These are phyloP conservation scores for Heteromeles arbutifolia DNA, from an alignment of 306 rosid genomes.

Conservation along the genomic window DNA sequence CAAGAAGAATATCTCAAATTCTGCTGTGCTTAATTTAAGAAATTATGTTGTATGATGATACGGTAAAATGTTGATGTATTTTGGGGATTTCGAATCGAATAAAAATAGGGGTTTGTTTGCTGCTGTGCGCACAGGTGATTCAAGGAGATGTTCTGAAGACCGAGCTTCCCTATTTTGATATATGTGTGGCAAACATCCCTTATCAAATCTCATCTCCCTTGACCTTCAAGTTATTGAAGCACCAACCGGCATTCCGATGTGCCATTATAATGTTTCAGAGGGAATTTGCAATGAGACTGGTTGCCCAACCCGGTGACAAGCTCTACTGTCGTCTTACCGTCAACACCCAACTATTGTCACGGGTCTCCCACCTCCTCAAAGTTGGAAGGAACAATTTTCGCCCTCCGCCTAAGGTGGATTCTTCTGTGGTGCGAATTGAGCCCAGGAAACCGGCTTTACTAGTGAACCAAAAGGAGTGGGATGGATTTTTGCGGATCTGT, in stretches of 20 bases:
- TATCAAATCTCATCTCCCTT: conserved; percentile 97
- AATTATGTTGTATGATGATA: not conserved
- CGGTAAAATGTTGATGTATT: not conserved
- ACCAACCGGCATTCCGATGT: conserved; percentile 74
- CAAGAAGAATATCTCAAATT: not conserved
- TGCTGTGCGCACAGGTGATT: conserved; percentile 36
- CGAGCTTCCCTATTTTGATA: conserved; percentile 85
- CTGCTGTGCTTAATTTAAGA: not conserved
- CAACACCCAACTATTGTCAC: conserved; percentile 75
- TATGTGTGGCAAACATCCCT: conserved; percentile 91
- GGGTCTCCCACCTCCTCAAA: conserved; percentile 84
- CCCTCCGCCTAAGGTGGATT: conserved; percentile 90
- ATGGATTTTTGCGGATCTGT: conserved; percentile 75
- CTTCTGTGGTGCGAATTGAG: conserved; percentile 83
- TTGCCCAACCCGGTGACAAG: conserved; percentile 92
- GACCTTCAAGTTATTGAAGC: conserved; percentile 78
- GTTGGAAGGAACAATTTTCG: conserved; percentile 91
- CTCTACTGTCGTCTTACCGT: conserved; percentile 87
- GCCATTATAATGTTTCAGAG: conserved; percentile 94
- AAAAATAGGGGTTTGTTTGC: not conserved
- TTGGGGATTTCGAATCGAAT: not conserved
- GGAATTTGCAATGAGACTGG: conserved; percentile 90
- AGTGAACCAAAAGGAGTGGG: conserved; percentile 87
- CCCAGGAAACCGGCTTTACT: conserved; percentile 70
- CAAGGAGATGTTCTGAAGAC: conserved; percentile 86